Evolutionary conservation across 2,329 filamentous ascomycete genomes (phyloP), one percentile per base, ranked within the genome.

Genomic region (Colletotrichum orbiculare): DNA sequence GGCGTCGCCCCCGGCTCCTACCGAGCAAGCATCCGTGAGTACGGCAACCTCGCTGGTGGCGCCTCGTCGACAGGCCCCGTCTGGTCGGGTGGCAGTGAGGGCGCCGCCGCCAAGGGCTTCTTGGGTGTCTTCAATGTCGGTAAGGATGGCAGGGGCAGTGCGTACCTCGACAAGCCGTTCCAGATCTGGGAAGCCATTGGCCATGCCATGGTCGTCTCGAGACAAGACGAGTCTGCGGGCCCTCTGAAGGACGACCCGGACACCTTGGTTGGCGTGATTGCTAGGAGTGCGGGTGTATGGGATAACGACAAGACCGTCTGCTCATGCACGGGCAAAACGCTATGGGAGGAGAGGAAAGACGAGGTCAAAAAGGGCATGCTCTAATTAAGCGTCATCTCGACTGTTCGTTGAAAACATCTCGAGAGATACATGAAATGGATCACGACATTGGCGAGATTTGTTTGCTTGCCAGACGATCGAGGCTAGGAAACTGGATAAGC

Each of bases 291-390:
- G 13, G 96, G 96, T n/a, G 91, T 97, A 67, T 99, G 96, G 96
- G 95, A 97, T 77, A 97, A 99, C 73, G 93, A 97, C 76, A 99
- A 98, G 85, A 97, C 92, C 49, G 95, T 99, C 6, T 99, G 96
- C 77, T 97, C 94, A 52, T 99, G 96, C 79, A 97, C 94, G 42
- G 96, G 96, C 4, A 98, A 98, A 87, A 98, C 94, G 61, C 87
- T 99, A 10, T 99, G 96, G 96, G 92, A 99, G 79, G 96, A 99
- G 83, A 88, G 96, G 71, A 90, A 90, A 79, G 94, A 97, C 73
- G 93, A 97, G 81, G 89, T 94, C 46, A 85, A 86, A 70, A 94
- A 93, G 80, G 96, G 96, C 3, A 98, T 99, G 93, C 81, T 96
- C 45, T 66, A 15, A 15, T 15, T 15, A 55, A 13, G 56, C 33